Conservation (phyloP, 176 grass and related monocot genomes). For the Carex cristatella region DNA sequence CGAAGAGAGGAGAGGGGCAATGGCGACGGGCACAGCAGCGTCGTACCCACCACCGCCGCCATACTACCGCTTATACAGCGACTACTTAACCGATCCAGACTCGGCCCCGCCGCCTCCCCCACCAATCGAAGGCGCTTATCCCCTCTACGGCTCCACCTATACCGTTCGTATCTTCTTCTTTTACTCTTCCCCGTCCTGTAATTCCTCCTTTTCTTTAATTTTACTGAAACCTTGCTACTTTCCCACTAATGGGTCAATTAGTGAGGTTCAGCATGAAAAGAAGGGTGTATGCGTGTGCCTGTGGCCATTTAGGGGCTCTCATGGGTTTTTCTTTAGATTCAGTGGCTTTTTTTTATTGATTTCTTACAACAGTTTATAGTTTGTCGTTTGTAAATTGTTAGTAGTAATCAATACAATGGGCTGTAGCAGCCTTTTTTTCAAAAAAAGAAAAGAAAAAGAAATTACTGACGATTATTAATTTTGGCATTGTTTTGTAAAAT, state of each 20-base stretch:
- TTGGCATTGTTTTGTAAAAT: neutral
- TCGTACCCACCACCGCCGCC: conserved; percentile 71
- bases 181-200: neutral
- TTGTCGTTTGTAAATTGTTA: too few species aligned
- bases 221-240: neutral
- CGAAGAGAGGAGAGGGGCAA: neutral
- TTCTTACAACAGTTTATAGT: too few species aligned
- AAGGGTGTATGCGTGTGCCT: too few species aligned
- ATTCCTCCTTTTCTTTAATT: neutral
- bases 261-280: too few species aligned
- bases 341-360: too few species aligned
- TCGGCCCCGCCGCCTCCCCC: conserved; percentile 61
- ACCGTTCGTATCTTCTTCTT: conserved; percentile 35
- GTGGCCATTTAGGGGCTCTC: too few species aligned
- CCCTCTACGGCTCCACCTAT: conserved; percentile 54
- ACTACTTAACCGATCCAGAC: conserved; percentile 54
- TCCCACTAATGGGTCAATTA: too few species aligned
- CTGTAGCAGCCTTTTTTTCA: too few species aligned
- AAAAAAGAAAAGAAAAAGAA: too few species aligned
- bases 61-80: conserved; percentile 74
- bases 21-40: conserved; percentile 57
- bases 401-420: too few species aligned
- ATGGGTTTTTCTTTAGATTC: too few species aligned
- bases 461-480: neutral
- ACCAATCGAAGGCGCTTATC: conserved; percentile 42